Conservation (phyloP, 768 basidiomycete species). For the Lentinula sp. region DNA sequence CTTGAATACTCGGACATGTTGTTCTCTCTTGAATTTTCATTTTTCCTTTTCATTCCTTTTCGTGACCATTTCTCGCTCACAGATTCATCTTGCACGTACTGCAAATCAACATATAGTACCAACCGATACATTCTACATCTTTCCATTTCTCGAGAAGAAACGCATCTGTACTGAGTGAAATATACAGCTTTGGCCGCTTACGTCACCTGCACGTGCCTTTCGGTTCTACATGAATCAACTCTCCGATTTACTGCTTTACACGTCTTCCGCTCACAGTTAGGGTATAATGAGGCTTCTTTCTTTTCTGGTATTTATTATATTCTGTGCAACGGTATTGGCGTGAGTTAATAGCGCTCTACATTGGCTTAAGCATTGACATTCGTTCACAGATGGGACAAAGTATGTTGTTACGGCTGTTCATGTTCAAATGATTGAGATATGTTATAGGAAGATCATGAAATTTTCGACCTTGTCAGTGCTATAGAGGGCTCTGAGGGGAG, state of each 20-base stretch:
- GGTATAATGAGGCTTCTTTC: conserved; percentile 46
- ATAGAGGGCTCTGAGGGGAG: conserved; percentile 84
- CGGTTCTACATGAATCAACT: background rate
- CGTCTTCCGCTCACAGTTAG: background rate
- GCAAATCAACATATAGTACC: background rate
- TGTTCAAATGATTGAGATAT: background rate
- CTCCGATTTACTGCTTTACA: no score
- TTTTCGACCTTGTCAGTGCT: conserved; percentile 86
- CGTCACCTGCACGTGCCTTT: no score
- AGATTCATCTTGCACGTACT: background rate
- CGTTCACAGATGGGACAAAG: conserved; percentile 66
- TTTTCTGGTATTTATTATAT: conserved; percentile 41
- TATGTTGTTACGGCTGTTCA: conserved; percentile 16
- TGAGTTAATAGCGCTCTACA: conserved; percentile 29
- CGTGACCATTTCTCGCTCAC: background rate
- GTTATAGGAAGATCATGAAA: conserved; percentile 85
- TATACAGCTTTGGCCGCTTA: no score
- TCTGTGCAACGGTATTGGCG: conserved; percentile 52
- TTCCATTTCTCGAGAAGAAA: background rate
- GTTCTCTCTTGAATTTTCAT: background rate
- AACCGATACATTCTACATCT: background rate
- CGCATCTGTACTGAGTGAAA: no score
- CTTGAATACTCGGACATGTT: background rate
- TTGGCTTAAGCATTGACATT: conserved; percentile 7
- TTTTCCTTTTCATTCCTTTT: background rate